Evolutionary conservation across 2,329 filamentous ascomycete species (phyloP), one percentile per base, ranked within the genome.

Genomic region (Fusarium liriodendri): DNA sequence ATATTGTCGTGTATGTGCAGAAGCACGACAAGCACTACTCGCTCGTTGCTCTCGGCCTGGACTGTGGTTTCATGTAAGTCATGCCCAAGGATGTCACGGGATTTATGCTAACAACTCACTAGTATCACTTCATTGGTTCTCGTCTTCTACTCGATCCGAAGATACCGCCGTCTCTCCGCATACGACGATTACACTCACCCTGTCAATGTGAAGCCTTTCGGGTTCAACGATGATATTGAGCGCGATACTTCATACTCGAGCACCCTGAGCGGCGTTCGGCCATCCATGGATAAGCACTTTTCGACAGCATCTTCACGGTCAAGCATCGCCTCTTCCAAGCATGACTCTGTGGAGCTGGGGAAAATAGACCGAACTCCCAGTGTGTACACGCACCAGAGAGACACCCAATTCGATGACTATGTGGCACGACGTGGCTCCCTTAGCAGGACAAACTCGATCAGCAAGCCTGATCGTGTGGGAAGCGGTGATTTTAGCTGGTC

Each of bases 181-280:
- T 87, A 87, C 76, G 86, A 89, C 74, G 85, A 88, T 72, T 87
- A 89, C 72, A 80, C 85, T 69, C 82, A 87, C 42, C 84, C 87
- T 10, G 80, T 83, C 68, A 87, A 89, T 79, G 81, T 85, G 68
- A 88, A 88, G 72, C 79, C 82, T 18, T 88, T 84, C 74, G 86
- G 87, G 47, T 88, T 84, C 80, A 81, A 77, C 72, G 81, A 83
- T 67, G 77, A 73, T 33, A 27, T 79, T 20, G 76, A 82, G 27
- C 73, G 74, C n/a, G 77, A 80, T 42, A 75, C 59, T 20, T 76
- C 76, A 47, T 79, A 79, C 64, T 65, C 77, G 22, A 70, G 76
- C 54, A 70, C 69, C 27, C 20, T 74, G 2, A 67, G 70, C 61
- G 54, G 57, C 0, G 50, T 62, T 6, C 77, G 73, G 18, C 66